Percentiles rank a stretch among this genome's conserved stretches.
phyloP scores from a whole-genome alignment of 1,139 yeast genomes.

The Zygotorulaspora mrakii region DNA sequence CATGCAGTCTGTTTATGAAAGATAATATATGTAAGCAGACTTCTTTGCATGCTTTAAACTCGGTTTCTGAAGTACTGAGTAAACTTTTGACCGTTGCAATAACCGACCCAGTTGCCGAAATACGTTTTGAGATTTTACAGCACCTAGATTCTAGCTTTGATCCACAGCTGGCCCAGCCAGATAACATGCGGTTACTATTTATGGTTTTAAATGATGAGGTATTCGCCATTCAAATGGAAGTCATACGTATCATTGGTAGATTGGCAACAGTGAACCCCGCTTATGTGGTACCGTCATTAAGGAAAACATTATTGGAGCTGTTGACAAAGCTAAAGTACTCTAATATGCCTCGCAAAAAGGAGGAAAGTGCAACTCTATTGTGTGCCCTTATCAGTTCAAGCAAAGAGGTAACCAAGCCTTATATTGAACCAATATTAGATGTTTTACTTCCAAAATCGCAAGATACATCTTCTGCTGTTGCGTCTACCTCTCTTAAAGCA shows the following conservation, averaged over 20 bases:
- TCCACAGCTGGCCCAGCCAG: slow-evolving; percentile 91
- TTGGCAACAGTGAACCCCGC: slow-evolving; percentile 88
- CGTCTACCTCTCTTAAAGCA: slow-evolving; percentile 82
- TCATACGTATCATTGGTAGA: slow-evolving; percentile 77
- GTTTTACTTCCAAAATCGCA: slow-evolving; percentile 74
- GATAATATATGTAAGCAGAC: slow-evolving; percentile 86
- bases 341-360: slow-evolving; percentile 68
- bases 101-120: slow-evolving; percentile 85
- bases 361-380: slow-evolving; percentile 77
- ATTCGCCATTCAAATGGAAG: slow-evolving; percentile 76
- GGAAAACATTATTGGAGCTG: slow-evolving; percentile 81
- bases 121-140: slow-evolving; percentile 71
- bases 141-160: slow-evolving; percentile 76
- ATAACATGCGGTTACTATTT: slow-evolving; percentile 76
- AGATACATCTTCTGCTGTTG: slow-evolving; percentile 72
- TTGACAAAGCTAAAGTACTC: slow-evolving; percentile 83
- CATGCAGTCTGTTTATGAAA: slow-evolving; percentile 70
- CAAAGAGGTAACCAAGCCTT: slow-evolving; percentile 77
- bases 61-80: slow-evolving; percentile 81
- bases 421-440: slow-evolving; percentile 83
- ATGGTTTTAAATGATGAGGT: slow-evolving; percentile 90
- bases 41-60: slow-evolving; percentile 75
- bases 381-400: slow-evolving; percentile 75
- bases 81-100: slow-evolving; percentile 77
- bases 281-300: slow-evolving; percentile 84